Base-by-base conservation (phyloP, 495 filamentous ascomycete genomes). In the Penicillium goetzii region DNA sequence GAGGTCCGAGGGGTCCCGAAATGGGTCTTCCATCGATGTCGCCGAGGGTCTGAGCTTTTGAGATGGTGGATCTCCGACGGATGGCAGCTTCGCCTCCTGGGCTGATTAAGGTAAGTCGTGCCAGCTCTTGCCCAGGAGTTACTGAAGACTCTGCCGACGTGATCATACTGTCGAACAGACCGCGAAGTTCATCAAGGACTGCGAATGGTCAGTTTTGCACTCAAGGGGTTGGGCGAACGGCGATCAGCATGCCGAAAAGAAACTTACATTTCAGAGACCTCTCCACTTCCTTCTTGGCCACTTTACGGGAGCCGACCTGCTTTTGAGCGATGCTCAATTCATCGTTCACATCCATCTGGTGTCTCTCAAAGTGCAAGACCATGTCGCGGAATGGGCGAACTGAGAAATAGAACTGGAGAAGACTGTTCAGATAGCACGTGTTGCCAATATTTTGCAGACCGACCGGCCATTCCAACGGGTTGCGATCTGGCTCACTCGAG, bases 371-470 rank as follows among this genome's bases (percentile, higher is more conserved):
- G 36, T 90, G 78, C 53, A 96, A 76, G 5, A 96, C 87, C 71
- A 98, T 84, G 17, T 96, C 84, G 32, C 94, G 86, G 40, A 96
- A 83, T 8, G 92, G 88, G 56, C 86, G 89, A 43, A 99, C 84
- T 1, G 93, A 92, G 71, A 95, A 97, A 71, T 96, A 93, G 68
- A 96, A 98, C 68, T 99, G 95, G 14, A 99, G 77, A 33, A 99
- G 83, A 73, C 95, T 98, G 77, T 98, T 98, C 41, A 99, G 84
- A 68, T 99, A 99, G 74, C 95, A 99, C 1, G 95, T 99, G 66
- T 97, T 97, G 45, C 94, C 92, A 63, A 97, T 94, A 65, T 98
- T 99, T 45, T 86, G 85, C 14, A 98, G 81, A 0, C 95, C 95
- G 56, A 94, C 89, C 9, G 93, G 93, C 79, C 88, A 87, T 15